phyloP scores from a whole-genome alignment of 2,329 filamentous ascomycete species.

The Aspergillus ruber region DNA sequence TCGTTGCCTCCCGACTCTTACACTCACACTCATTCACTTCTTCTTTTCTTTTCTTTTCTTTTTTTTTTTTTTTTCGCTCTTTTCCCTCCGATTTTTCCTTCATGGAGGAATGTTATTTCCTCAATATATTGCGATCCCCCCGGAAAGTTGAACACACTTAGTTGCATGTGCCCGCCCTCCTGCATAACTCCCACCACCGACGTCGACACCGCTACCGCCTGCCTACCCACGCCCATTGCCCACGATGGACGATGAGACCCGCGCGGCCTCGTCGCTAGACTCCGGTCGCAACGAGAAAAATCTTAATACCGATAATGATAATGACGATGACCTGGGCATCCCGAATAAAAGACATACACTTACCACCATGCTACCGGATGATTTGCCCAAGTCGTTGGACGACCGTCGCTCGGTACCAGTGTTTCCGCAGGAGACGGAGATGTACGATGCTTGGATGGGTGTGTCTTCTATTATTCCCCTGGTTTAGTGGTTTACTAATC shows the following conservation, averaged over 20 bases:
- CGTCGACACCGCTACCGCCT: neutral
- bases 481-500: neutral
- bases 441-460: slow-evolving; percentile 99
- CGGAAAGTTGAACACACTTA: too few species aligned
- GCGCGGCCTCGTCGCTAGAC: slow-evolving; percentile 17
- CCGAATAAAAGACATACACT: neutral
- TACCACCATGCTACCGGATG: slow-evolving; percentile 57
- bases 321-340: slow-evolving; percentile 7
- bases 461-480: slow-evolving; percentile 2
- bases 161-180: too few species aligned
- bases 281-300: slow-evolving; percentile 17
- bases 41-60: neutral
- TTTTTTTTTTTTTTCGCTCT: neutral
- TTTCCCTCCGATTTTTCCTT: slow-evolving; percentile 7
- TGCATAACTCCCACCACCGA: neutral
- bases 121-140: too few species aligned
- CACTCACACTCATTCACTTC: neutral
- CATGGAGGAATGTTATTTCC: slow-evolving; percentile 10
- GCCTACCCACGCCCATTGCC: neutral
- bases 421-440: slow-evolving; percentile 79
- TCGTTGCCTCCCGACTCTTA: too few species aligned
- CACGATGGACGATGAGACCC: slow-evolving; percentile 2
- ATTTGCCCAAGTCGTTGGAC: slow-evolving; percentile 86
- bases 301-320: slow-evolving; percentile 5
- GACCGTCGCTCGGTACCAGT: slow-evolving; percentile 67